A percentile compares a stretch with the other conserved stretches of the same genome.
phyloP scores from a whole-genome alignment of 306 rosid species.

The Luffa acutangula region DNA sequence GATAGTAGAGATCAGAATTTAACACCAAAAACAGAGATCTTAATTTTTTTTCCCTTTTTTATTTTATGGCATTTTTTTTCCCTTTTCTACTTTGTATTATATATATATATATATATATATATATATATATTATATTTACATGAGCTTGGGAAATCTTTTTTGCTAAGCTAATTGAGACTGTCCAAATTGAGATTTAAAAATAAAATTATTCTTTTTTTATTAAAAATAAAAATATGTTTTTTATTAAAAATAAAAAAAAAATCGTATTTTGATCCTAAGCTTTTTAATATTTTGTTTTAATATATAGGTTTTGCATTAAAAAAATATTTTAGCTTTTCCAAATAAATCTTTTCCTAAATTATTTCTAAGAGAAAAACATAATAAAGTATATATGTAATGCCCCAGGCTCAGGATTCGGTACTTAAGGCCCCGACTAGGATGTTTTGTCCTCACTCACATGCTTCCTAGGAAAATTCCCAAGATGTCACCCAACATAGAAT shows the following conservation, averaged over 20 bases:
- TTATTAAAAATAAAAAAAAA: too few relatives aligned
- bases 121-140: background rate
- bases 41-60: background rate
- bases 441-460: too few relatives aligned
- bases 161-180: slow-evolving; percentile 47
- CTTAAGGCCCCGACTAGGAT: too few relatives aligned
- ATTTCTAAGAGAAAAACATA: background rate
- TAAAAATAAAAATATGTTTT: too few relatives aligned
- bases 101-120: too few relatives aligned
- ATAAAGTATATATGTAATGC: too few relatives aligned
- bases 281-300: background rate
- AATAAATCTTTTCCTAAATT: background rate
- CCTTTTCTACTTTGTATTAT: background rate
- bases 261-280: background rate
- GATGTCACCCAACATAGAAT: too few relatives aligned
- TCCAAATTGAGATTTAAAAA: slow-evolving; percentile 51
- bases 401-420: too few relatives aligned
- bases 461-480: too few relatives aligned
- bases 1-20: background rate
- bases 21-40: background rate
- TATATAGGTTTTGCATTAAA: background rate
- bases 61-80: background rate
- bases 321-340: background rate
- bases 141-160: background rate
- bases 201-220: too few relatives aligned